These are phyloP conservation scores for Phytophthora ramorum DNA, from an alignment of 352 stramenopile species.

Conservation along the genomic window DNA sequence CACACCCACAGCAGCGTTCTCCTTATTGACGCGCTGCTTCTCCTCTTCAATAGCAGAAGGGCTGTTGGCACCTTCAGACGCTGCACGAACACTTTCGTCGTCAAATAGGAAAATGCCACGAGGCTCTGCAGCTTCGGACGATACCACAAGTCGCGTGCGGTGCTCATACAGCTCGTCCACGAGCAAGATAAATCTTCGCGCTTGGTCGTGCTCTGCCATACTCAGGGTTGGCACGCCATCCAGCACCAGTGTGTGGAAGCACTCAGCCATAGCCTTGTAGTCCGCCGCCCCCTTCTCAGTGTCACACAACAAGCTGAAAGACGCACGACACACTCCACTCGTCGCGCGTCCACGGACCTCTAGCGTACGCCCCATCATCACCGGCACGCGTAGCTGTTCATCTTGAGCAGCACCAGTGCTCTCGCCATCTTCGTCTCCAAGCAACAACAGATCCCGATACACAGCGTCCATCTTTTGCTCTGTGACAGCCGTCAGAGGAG, in stretches of 20 bases:
- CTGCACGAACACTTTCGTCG: slow-evolving; percentile 41
- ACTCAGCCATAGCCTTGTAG: slow-evolving; percentile 93
- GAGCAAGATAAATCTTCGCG: slow-evolving; percentile 97
- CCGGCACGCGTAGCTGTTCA: slow-evolving; percentile 58
- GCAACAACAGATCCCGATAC: slow-evolving; percentile 42
- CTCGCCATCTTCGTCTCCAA: slow-evolving; percentile 12
- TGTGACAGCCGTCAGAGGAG: slow-evolving; percentile 47
- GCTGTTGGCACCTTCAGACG: slow-evolving; percentile 35
- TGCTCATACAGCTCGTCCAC: slow-evolving; percentile 98
- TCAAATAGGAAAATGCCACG: slow-evolving; percentile 80
- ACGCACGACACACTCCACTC: slow-evolving; percentile 69
- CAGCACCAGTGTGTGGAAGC: slow-evolving; percentile 93
- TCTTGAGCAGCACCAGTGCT: slow-evolving; percentile 13
- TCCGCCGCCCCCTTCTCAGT: slow-evolving; percentile 94
- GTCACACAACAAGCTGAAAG: slow-evolving; percentile 96
- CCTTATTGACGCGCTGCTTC: slow-evolving; percentile 49
- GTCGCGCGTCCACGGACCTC: slow-evolving; percentile 46
- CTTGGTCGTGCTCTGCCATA: slow-evolving; percentile 90
- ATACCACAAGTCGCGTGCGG: slow-evolving; percentile 63
- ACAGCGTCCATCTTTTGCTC: slow-evolving; percentile 50
- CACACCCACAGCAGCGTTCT: slow-evolving; percentile 59
- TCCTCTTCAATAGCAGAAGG: slow-evolving; percentile 36
- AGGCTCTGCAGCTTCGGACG: slow-evolving; percentile 45
- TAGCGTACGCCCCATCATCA: slow-evolving; percentile 83
- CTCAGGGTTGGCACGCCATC: slow-evolving; percentile 87